These are phyloP conservation scores for Hypoxylon sp. DNA, from an alignment of 2,329 filamentous ascomycete species.

Conservation along the genomic window DNA sequence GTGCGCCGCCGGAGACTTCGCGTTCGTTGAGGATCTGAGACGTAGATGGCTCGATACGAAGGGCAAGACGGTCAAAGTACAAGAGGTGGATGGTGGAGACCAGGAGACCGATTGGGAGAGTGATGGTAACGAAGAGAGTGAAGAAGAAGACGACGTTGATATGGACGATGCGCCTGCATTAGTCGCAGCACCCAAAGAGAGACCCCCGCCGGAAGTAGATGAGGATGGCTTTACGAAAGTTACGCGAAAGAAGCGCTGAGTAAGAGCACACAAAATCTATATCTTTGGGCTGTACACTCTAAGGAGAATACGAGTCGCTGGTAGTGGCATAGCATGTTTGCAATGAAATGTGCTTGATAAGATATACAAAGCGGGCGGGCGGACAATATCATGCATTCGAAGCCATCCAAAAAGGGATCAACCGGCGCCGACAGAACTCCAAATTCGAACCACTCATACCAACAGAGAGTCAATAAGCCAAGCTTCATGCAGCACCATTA, in stretches of 20 bases:
- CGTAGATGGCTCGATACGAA: slow-evolving; percentile 73
- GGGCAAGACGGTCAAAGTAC: slow-evolving; percentile 68
- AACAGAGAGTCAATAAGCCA: slow-evolving; percentile 34
- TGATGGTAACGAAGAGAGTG: slow-evolving; percentile 71
- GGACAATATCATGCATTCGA: slow-evolving; percentile 42
- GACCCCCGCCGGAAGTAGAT: slow-evolving; percentile 78
- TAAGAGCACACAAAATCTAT: slow-evolving; percentile 21
- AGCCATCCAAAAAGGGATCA: slow-evolving; percentile 40
- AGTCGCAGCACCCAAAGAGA: slow-evolving; percentile 72
- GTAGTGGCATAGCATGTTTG: slow-evolving; percentile 36
- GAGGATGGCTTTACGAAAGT: slow-evolving; percentile 87
- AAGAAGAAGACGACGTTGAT: slow-evolving; percentile 71
- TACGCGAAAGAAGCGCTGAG: slow-evolving; percentile 73
- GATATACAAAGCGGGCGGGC: slow-evolving; percentile 46
- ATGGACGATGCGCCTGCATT: slow-evolving; percentile 79
- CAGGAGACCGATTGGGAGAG: slow-evolving; percentile 69
- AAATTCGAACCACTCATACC: slow-evolving; percentile 25
- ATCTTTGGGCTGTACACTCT: slow-evolving; percentile 26
- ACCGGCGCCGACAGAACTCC: slow-evolving; percentile 44
- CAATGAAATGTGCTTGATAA: slow-evolving; percentile 42
- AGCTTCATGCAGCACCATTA: slow-evolving; percentile 38
- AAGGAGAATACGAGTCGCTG: slow-evolving; percentile 17
- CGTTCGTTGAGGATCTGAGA: slow-evolving; percentile 75
- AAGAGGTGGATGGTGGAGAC: slow-evolving; percentile 50
- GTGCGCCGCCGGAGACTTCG: slow-evolving; percentile 75